A percentile compares a stretch with the other conserved stretches of the same genome.
Evolutionary conservation across 2,329 filamentous ascomycete species (phyloP).

Genomic region (Arthroderma sp.): DNA sequence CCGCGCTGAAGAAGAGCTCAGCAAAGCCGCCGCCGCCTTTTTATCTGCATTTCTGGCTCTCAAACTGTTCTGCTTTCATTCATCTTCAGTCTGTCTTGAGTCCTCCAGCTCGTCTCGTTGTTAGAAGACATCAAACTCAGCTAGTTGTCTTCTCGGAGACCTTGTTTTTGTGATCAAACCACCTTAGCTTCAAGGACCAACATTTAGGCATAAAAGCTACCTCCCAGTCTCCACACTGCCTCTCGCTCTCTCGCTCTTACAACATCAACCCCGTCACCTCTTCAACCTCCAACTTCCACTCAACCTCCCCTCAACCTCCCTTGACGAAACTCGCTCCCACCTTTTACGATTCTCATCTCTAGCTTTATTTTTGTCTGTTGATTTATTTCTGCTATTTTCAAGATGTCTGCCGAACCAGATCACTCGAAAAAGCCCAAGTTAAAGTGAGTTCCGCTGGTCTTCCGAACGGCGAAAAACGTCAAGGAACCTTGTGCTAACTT

Average conservation of each 20-base stretch:
- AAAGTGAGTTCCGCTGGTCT: conserved; percentile 45
- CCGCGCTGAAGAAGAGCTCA: not conserved
- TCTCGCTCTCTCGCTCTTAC: too few relatives aligned
- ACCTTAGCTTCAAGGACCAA: too few relatives aligned
- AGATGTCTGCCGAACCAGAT: conserved; percentile 58
- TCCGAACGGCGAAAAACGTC: conserved; percentile 8
- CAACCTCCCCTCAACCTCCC: conserved; percentile 5
- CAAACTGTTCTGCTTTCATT: too few relatives aligned
- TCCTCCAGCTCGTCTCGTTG: too few relatives aligned
- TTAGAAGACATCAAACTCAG: too few relatives aligned
- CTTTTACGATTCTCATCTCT: conserved; percentile 7
- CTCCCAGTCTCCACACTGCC: conserved; percentile 4
- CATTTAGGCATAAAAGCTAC: not conserved
- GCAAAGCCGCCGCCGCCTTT: not conserved
- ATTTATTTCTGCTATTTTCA: conserved; percentile 28
- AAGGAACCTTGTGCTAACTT: conserved; percentile 26
- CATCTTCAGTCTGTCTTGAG: too few relatives aligned
- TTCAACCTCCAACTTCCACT: conserved; percentile 7
- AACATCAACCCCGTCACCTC: not conserved
- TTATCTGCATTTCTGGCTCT: too few relatives aligned
- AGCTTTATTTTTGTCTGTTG: conserved; percentile 14
- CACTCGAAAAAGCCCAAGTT: conserved; percentile 60
- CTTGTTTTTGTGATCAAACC: too few relatives aligned
- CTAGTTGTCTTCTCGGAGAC: too few relatives aligned
- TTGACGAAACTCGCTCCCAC: not conserved